Conservation (phyloP, 768 basidiomycete genomes). For the Fomitopsis pulvina region DNA sequence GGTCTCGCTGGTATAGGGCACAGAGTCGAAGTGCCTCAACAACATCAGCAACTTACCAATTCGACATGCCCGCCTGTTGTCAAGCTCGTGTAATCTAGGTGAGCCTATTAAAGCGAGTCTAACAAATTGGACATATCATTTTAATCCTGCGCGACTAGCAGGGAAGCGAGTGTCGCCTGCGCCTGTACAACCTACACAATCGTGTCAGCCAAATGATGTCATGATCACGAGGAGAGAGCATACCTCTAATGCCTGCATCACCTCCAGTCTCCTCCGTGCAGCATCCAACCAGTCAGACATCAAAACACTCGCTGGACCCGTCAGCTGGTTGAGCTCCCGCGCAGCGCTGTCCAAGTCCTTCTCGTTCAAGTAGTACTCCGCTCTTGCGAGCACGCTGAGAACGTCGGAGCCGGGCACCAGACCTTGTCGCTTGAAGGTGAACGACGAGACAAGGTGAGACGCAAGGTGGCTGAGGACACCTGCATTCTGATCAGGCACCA, state of each 20-base stretch:
- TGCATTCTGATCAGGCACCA: conserved; percentile 88
- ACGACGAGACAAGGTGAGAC: conserved; percentile 65
- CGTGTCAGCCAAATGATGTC: conserved; percentile 4
- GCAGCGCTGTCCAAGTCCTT: conserved; percentile 89
- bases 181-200: conserved; percentile 63
- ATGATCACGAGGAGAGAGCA: conserved; percentile 3
- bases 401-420: conserved; percentile 79
- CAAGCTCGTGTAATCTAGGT: too few species aligned
- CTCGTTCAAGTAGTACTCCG: conserved; percentile 84
- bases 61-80: too few species aligned
- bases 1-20: too few species aligned
- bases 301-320: conserved; percentile 70
- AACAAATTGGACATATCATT: conserved; percentile 5
- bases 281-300: conserved; percentile 87
- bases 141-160: conserved; percentile 48
- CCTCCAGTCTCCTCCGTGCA: conserved; percentile 81
- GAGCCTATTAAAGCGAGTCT: neutral
- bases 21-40: too few species aligned
- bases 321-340: conserved; percentile 86
- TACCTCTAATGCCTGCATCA: conserved; percentile 88
- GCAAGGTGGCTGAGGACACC: conserved; percentile 84
- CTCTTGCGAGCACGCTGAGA: conserved; percentile 78
- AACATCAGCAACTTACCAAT: too few species aligned
- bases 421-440: conserved; percentile 78
- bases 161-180: conserved; percentile 77